Percentiles rank a stretch among this genome's conserved stretches.
Conservation (phyloP, 495 filamentous ascomycete species). For the Copromyces sp. region DNA sequence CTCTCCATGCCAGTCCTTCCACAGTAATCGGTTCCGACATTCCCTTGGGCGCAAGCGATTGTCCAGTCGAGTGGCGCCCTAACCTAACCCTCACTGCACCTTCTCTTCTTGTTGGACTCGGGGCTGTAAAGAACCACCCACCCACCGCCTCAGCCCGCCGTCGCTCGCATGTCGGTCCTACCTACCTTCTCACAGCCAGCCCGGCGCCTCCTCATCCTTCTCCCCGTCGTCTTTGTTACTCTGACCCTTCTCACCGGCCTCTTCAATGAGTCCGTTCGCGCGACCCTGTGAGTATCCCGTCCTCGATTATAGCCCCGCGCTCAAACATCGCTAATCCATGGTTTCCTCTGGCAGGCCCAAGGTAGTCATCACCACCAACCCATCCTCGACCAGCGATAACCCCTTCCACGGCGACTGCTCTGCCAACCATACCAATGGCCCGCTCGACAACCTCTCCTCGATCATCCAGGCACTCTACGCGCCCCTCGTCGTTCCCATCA, state of each 20-base stretch:
- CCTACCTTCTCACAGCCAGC: conserved; percentile 14
- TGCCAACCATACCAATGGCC: background rate
- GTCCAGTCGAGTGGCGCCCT: background rate
- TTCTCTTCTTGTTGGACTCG: background rate
- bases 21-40: background rate
- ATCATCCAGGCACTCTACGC: conserved; percentile 18
- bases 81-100: background rate
- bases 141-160: background rate
- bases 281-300: conserved; percentile 8
- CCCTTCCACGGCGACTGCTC: conserved; percentile 1
- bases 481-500: conserved; percentile 18
- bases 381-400: background rate
- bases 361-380: conserved; percentile 6
- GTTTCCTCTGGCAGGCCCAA: conserved; percentile 9
- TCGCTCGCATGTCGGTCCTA: conserved; percentile 12
- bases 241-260: conserved; percentile 9
- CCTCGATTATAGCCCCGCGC: background rate
- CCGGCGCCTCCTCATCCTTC: conserved; percentile 14
- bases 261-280: conserved; percentile 13
- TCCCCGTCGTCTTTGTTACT: conserved; percentile 7
- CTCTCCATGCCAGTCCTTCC: background rate
- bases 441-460: conserved; percentile 9
- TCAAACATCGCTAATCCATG: background rate
- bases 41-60: background rate
- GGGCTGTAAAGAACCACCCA: background rate